phyloP scores from a whole-genome alignment of 345 rosid species.

The Bruguiera parviflora region DNA sequence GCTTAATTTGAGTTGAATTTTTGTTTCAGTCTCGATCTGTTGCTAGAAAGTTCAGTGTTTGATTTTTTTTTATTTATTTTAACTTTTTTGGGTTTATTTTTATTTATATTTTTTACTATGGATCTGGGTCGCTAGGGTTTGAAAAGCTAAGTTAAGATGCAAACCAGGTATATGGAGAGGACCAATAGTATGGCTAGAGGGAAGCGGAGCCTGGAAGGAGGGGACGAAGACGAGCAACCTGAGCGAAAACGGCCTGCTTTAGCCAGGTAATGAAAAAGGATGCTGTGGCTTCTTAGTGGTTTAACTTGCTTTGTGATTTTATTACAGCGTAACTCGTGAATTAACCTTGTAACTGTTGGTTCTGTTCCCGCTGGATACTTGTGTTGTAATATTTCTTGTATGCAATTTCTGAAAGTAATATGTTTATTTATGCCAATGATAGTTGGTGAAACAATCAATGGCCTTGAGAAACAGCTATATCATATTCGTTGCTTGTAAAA shows the following conservation, averaged over 20 bases:
- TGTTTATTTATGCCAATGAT: too few species aligned
- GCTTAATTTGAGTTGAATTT: slow-evolving; percentile 1
- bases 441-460: too few species aligned
- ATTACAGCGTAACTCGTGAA: too few species aligned
- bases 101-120: not conserved
- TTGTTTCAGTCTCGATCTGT: not conserved
- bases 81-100: too few species aligned
- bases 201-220: slow-evolving; percentile 68
- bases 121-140: slow-evolving; percentile 28
- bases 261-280: slow-evolving; percentile 53
- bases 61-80: not conserved
- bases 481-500: too few species aligned
- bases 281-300: not conserved
- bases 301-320: not conserved
- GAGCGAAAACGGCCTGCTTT: slow-evolving; percentile 89
- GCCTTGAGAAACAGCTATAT: too few species aligned
- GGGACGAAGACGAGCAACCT: slow-evolving; percentile 51
- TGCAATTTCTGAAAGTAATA: too few species aligned
- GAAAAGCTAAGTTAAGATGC: slow-evolving; percentile 42
- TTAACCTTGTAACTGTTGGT: too few species aligned
- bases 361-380: too few species aligned
- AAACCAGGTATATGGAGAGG: slow-evolving; percentile 77
- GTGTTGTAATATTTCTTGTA: too few species aligned
- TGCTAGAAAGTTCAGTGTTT: not conserved
- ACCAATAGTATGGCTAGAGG: slow-evolving; percentile 69